These are phyloP conservation scores for Neckera pumila DNA, from an alignment of 225 moss, liverwort and hornwort species.

Conservation along the genomic window DNA sequence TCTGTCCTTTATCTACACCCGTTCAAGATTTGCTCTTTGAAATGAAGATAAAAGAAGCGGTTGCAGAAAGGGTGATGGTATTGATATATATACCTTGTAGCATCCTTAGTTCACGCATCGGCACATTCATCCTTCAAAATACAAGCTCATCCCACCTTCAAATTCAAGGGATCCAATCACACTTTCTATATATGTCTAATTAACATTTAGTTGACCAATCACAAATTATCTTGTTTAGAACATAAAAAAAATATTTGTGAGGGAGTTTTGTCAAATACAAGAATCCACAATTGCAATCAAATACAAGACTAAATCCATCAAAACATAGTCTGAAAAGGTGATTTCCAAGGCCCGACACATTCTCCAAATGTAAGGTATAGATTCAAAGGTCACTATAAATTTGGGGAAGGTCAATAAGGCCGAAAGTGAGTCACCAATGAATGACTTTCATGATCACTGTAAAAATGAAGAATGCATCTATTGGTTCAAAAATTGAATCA, in stretches of 20 bases:
- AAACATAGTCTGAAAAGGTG: fast-evolving
- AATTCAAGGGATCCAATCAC: not conserved
- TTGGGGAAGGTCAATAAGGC: too few species aligned
- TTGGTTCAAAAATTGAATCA: not conserved
- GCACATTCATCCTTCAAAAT: not conserved
- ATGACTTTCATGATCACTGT: not conserved
- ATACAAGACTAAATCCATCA: not conserved
- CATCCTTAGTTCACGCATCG: fast-evolving
- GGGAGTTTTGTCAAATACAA: not conserved
- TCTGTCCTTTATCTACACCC: fast-evolving
- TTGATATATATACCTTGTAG: fast-evolving
- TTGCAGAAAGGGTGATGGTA: not conserved
- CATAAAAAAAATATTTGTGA: not conserved
- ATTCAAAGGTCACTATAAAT: not conserved
- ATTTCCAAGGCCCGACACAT: fast-evolving
- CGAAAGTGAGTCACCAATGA: too few species aligned
- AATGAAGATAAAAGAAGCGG: not conserved
- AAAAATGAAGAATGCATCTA: not conserved
- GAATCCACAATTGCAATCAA: too few species aligned
- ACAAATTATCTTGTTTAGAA: not conserved
- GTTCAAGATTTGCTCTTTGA: not conserved
- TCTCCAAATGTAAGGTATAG: not conserved
- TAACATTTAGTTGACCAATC: not conserved
- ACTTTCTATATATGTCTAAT: fast-evolving
- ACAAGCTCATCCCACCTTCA: not conserved